Percentiles rank a stretch among this genome's conserved stretches.
Evolutionary conservation across 2,329 filamentous ascomycete species (phyloP).

Genomic region (Calonectria henricotiae): DNA sequence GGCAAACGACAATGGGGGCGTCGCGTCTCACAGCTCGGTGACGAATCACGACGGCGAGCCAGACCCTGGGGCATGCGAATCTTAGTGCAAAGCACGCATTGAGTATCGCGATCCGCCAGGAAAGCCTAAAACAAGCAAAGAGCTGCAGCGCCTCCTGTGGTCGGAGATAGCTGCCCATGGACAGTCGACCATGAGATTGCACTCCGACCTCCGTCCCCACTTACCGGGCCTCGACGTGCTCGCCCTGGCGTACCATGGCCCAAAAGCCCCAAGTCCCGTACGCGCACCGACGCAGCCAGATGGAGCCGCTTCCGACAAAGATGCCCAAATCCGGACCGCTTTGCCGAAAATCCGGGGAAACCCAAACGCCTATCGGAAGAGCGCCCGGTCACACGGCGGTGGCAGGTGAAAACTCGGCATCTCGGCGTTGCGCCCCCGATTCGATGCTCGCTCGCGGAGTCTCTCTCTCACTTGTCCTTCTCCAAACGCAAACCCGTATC

Average conservation of each 20-base stretch:
- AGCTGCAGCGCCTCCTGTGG: neutral
- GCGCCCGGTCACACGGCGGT: constrained; percentile 14
- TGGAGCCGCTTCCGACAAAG: constrained; percentile 17
- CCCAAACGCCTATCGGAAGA: constrained; percentile 4
- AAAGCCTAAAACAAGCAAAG: constrained; percentile 14
- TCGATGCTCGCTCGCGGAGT: neutral
- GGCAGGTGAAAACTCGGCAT: constrained; percentile 51
- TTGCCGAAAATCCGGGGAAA: constrained; percentile 38
- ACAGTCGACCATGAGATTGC: neutral
- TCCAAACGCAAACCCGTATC: constrained; percentile 23
- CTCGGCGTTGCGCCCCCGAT: constrained; percentile 40
- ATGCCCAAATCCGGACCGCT: constrained; percentile 28
- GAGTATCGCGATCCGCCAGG: neutral
- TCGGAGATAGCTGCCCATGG: constrained; percentile 13
- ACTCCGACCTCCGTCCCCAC: constrained; percentile 17
- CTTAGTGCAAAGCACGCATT: constrained; percentile 13
- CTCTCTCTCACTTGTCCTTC: neutral
- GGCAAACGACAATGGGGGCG: neutral
- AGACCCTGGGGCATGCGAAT: neutral
- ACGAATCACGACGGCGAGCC: neutral
- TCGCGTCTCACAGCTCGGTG: constrained; percentile 1
- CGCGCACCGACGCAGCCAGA: neutral
- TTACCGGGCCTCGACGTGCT: neutral
- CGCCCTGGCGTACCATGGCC: neutral
- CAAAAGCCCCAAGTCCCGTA: neutral